Base-by-base conservation (phyloP, 2,329 filamentous ascomycete genomes). In the Gyromitra esculenta region DNA sequence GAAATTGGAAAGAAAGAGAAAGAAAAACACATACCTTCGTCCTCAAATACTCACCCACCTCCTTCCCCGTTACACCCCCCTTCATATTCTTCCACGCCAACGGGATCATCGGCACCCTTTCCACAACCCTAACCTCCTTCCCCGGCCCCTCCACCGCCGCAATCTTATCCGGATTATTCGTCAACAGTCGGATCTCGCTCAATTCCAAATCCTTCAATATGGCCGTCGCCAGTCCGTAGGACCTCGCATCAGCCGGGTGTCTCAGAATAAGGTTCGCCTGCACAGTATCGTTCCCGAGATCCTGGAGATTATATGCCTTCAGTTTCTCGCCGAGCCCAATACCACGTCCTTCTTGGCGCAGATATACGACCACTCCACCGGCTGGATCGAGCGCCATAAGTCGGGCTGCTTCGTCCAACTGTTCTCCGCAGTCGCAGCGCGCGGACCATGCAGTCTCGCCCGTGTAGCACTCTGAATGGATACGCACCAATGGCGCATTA, bases 371-470 rank as follows among this genome's bases (percentile, higher is more conserved):
- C 69, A 97, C 94, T 43, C 96, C 96, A 15, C 94, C 94, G 0
- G 73, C 76, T 0, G 80, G 79, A 18, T 79, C 76, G 37, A 94
- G 85, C 15, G 92, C 91, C 96, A 99, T 99, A 1, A 99, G 86
- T 35, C 96, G 89, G 0, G 95, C 96, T 0, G 96, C 96, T 85
- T 99, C 96, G 83, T 99, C 96, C 1, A 99, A 88, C 83, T 99
- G 96, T 85, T 99, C 96, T 73, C 96, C 96, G 83, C 96, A 99
- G 85, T 99, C 96, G 85, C 96, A 99, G 37, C 96, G 90, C 45
- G 96, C 95, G 6, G 94, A 97, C 96, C 96, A 98, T 0, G 96
- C 96, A 0, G 96, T 99, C 86, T 99, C 96, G 75, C 96, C 96
- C 0, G 96, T 99, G 84, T 99, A 99, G 85, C 96, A 99, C 84